Conservation (phyloP, 2,329 filamentous ascomycete species). For the Penicillium sp. region DNA sequence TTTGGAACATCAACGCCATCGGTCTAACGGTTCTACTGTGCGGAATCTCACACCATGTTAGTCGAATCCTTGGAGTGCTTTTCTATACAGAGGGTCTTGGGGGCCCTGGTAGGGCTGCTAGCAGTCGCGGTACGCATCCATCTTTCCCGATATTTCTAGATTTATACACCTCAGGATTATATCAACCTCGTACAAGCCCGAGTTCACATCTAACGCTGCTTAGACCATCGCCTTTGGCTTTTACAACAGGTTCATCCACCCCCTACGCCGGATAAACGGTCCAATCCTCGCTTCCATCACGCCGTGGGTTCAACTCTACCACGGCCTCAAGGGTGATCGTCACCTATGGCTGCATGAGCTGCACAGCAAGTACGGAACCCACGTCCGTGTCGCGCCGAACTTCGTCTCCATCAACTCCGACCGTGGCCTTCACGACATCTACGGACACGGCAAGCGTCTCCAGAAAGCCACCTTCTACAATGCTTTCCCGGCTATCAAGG, state of each 20-base stretch:
- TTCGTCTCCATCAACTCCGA: slow-evolving; percentile 75
- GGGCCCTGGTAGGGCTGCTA: slow-evolving; percentile 19
- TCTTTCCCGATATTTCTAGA: neutral
- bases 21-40: neutral
- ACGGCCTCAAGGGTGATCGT: slow-evolving; percentile 72
- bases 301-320: slow-evolving; percentile 65
- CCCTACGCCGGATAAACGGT: slow-evolving; percentile 34
- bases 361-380: slow-evolving; percentile 68
- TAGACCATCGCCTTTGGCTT: slow-evolving; percentile 32
- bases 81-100: slow-evolving; percentile 16
- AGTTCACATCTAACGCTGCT: neutral
- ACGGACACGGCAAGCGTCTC: slow-evolving; percentile 43
- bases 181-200: neutral
- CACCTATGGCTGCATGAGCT: slow-evolving; percentile 72
- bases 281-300: slow-evolving; percentile 34
- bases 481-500: slow-evolving; percentile 67
- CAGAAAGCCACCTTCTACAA: slow-evolving; percentile 72
- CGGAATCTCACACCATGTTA: slow-evolving; percentile 22
- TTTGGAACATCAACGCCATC: slow-evolving; percentile 1
- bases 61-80: slow-evolving; percentile 23
- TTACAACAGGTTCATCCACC: slow-evolving; percentile 41
- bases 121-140: slow-evolving; percentile 20
- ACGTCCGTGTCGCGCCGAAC: slow-evolving; percentile 79
- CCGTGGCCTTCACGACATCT: slow-evolving; percentile 53
- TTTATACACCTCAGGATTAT: neutral